Conservation (phyloP, 805 yeast species). For the Alloascoidea hylecoeti region DNA sequence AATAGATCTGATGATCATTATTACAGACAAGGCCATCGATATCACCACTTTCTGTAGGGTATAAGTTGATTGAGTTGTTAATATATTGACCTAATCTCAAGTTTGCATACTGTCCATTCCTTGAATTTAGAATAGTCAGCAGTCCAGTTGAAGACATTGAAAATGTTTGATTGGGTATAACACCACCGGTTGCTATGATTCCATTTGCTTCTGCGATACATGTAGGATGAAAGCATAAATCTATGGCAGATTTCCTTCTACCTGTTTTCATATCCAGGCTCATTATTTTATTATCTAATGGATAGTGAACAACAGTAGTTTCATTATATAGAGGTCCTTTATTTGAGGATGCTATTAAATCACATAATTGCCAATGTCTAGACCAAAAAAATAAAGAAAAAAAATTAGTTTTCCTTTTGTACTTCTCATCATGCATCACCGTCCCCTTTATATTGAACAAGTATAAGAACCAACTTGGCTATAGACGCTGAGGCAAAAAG, state of each 20-base stretch:
- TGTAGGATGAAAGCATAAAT: constrained; percentile 52
- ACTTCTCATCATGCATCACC: background rate
- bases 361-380: constrained; percentile 72
- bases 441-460: background rate
- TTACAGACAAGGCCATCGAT: constrained; percentile 63
- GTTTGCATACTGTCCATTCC: constrained; percentile 30
- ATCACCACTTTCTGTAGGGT: constrained; percentile 28
- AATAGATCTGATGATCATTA: constrained; percentile 64
- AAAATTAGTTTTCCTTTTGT: no score
- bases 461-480: background rate
- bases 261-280: constrained; percentile 24
- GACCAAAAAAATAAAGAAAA: no score
- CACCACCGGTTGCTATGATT: constrained; percentile 36
- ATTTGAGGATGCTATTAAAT: constrained; percentile 42
- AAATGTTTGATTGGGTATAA: constrained; percentile 23
- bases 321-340: constrained; percentile 19
- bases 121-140: constrained; percentile 40
- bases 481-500: background rate
- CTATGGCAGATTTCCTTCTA: constrained; percentile 23
- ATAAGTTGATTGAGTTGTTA: constrained; percentile 53
- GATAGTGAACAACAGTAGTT: constrained; percentile 29
- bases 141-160: constrained; percentile 46
- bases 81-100: constrained; percentile 66
- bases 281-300: constrained; percentile 39
- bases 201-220: constrained; percentile 51